Percentiles rank a stretch among this genome's conserved stretches.
Conservation (phyloP, 2,329 filamentous ascomycete species). For the Xylariaceae sp. region DNA sequence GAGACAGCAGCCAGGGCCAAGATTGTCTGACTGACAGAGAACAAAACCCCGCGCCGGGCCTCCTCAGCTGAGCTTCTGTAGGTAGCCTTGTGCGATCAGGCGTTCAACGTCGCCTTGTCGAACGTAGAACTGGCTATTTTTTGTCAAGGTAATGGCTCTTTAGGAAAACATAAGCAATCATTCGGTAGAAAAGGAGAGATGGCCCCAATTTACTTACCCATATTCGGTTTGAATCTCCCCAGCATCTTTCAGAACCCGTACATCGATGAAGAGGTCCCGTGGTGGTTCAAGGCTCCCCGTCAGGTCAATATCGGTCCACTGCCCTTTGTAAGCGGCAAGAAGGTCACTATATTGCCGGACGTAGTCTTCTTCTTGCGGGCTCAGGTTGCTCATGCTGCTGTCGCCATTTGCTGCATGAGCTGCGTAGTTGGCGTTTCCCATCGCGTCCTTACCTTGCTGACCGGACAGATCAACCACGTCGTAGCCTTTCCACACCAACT, state of each 20-base stretch:
- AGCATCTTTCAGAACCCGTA: slow-evolving; percentile 90
- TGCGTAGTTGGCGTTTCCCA: slow-evolving; percentile 34
- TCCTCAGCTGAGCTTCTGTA: slow-evolving; percentile 75
- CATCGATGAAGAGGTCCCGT: slow-evolving; percentile 94
- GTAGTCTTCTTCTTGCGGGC: slow-evolving; percentile 95
- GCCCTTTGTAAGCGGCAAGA: slow-evolving; percentile 92
- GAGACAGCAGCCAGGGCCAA: not conserved
- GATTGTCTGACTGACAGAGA: not conserved
- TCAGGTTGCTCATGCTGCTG: slow-evolving; percentile 68
- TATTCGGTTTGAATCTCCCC: slow-evolving; percentile 99
- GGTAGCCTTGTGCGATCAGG: slow-evolving; percentile 87
- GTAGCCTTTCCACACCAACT: slow-evolving; percentile 85
- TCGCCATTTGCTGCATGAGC: slow-evolving; percentile 41
- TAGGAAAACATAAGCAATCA: slow-evolving; percentile 25
- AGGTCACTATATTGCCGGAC: slow-evolving; percentile 88
- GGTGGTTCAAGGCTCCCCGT: slow-evolving; percentile 92
- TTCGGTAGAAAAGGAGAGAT: not conserved
- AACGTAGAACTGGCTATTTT: slow-evolving; percentile 98
- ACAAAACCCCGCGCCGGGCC: not conserved
- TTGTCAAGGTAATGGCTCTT: slow-evolving; percentile 91
- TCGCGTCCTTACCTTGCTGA: slow-evolving; percentile 47
- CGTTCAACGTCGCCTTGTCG: slow-evolving; percentile 93
- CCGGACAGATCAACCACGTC: slow-evolving; percentile 71
- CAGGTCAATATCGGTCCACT: slow-evolving; percentile 96
- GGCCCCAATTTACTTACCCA: slow-evolving; percentile 56